These are phyloP conservation scores for Mycena alexandri DNA, from an alignment of 768 basidiomycete species.

Conservation along the genomic window DNA sequence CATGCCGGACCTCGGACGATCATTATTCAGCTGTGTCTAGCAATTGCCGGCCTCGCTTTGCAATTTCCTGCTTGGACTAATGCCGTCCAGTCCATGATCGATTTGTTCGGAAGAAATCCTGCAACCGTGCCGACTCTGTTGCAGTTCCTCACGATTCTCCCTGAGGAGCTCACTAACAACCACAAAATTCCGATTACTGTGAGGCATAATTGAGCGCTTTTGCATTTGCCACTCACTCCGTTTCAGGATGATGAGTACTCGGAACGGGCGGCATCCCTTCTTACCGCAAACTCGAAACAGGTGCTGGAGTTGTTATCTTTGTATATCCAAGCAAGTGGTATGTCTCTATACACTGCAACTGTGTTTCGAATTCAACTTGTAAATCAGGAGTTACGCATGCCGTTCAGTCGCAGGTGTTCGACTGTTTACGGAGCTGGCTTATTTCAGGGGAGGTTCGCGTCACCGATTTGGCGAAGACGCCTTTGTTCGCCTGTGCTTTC, in stretches of 20 bases:
- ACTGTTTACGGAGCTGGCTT: slow-evolving; percentile 90
- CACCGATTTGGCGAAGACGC: slow-evolving; percentile 73
- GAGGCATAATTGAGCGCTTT: slow-evolving; percentile 48
- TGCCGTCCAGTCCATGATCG: slow-evolving; percentile 84
- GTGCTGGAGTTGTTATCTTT: slow-evolving; percentile 85
- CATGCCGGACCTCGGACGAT: slow-evolving; percentile 85
- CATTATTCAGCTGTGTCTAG: slow-evolving; percentile 90
- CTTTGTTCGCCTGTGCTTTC: slow-evolving; percentile 87
- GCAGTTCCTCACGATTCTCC: slow-evolving; percentile 91
- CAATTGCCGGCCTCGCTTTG: slow-evolving; percentile 90
- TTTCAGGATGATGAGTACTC: slow-evolving; percentile 81
- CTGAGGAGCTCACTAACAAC: slow-evolving; percentile 90
- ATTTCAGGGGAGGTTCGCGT: slow-evolving; percentile 85
- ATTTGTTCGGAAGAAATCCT: slow-evolving; percentile 87
- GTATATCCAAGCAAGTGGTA: slow-evolving; percentile 92
- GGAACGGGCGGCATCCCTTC: slow-evolving; percentile 69
- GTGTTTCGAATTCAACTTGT: slow-evolving; percentile 14
- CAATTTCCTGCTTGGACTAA: slow-evolving; percentile 91
- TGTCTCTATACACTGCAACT: slow-evolving; percentile 42
- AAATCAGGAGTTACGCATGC: slow-evolving; percentile 81
- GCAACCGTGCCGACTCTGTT: slow-evolving; percentile 85
- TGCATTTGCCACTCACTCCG: slow-evolving; percentile 15
- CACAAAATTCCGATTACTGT: slow-evolving; percentile 91
- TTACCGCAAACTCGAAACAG: slow-evolving; percentile 76
- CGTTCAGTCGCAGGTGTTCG: slow-evolving; percentile 87